Conservation (phyloP, 2,329 filamentous ascomycete genomes). For the Alternaria sp. region DNA sequence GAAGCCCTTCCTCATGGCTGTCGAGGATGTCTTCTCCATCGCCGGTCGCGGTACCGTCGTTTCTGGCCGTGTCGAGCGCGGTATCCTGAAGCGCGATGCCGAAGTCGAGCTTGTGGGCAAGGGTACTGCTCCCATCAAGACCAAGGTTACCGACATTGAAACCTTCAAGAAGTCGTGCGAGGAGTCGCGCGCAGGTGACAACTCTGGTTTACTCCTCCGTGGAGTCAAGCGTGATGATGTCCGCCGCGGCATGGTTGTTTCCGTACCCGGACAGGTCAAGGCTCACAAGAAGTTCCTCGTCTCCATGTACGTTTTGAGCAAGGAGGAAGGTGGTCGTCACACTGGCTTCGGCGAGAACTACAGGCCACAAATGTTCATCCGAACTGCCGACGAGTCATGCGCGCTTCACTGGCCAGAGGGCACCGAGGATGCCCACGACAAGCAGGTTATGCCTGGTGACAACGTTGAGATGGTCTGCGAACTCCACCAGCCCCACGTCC, state of each 20-base stretch:
- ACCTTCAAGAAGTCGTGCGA: conserved; percentile 99
- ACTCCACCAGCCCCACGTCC: conserved; percentile 81
- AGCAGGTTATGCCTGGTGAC: conserved; percentile 97
- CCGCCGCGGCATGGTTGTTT: conserved; percentile 91
- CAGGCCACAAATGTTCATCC: conserved; percentile 93
- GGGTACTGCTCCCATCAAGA: conserved; percentile 82
- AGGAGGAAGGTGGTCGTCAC: conserved; percentile 97
- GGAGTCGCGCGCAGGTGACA: conserved; percentile 94
- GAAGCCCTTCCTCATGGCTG: conserved; percentile 98
- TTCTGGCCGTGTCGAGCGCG: conserved; percentile 96
- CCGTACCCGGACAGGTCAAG: conserved; percentile 81
- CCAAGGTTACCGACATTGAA: conserved; percentile 99
- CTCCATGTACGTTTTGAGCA: conserved; percentile 95
- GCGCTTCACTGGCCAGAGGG: conserved; percentile 87
- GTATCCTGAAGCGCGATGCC: conserved; percentile 87
- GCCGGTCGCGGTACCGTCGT: conserved; percentile 92
- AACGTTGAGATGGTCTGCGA: conserved; percentile 97
- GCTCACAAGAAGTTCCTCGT: conserved; percentile 90
- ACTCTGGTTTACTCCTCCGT: conserved; percentile 95
- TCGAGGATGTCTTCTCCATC: conserved; percentile 72
- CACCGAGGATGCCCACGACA: conserved; percentile 71
- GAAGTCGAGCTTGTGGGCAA: conserved; percentile 96
- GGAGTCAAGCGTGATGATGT: conserved; percentile 96
- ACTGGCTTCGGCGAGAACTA: conserved; percentile 97
- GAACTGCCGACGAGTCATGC: conserved; percentile 80